phyloP scores from a whole-genome alignment of 805 yeast species.

The Saccharomyces cerevisiae region DNA sequence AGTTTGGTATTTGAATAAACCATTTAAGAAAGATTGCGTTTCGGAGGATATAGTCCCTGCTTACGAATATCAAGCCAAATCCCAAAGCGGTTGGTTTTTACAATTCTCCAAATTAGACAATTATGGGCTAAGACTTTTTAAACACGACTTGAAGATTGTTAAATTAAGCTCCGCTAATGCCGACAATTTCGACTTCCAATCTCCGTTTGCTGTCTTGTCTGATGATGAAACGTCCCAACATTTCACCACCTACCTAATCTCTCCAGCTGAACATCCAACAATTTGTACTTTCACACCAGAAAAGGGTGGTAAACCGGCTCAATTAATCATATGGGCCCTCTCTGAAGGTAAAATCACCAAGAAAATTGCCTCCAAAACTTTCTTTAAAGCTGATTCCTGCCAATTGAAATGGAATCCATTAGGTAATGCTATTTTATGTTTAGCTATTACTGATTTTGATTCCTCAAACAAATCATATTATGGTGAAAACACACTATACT shows the following conservation, averaged over 20 bases:
- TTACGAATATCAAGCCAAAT: conserved; percentile 60
- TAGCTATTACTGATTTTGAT: conserved; percentile 94
- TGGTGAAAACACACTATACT: conserved; percentile 89
- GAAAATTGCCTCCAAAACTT: conserved; percentile 77
- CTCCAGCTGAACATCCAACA: conserved; percentile 86
- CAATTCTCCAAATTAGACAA: conserved; percentile 31
- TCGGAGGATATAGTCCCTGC: conserved; percentile 11
- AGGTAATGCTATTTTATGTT: conserved; percentile 89
- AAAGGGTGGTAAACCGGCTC: conserved; percentile 80
- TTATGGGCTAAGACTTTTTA: conserved; percentile 23
- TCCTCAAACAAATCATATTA: conserved; percentile 88
- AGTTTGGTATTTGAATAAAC: conserved; percentile 52
- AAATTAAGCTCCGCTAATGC: conserved; percentile 37
- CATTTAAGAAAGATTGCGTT: conserved; percentile 31
- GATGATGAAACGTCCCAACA: conserved; percentile 36
- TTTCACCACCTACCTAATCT: conserved; percentile 45
- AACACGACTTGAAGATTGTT: conserved; percentile 27
- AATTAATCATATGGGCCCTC: conserved; percentile 60
- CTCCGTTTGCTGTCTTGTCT: conserved; percentile 50
- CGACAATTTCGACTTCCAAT: conserved; percentile 35
- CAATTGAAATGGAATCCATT: conserved; percentile 86
- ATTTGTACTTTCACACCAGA: conserved; percentile 89
- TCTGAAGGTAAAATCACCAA: conserved; percentile 37
- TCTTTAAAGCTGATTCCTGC: conserved; percentile 94
- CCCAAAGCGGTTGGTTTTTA: conserved; percentile 74